Evolutionary conservation across 2,329 filamentous ascomycete genomes (phyloP).

Genomic region (Zalaria sp.): DNA sequence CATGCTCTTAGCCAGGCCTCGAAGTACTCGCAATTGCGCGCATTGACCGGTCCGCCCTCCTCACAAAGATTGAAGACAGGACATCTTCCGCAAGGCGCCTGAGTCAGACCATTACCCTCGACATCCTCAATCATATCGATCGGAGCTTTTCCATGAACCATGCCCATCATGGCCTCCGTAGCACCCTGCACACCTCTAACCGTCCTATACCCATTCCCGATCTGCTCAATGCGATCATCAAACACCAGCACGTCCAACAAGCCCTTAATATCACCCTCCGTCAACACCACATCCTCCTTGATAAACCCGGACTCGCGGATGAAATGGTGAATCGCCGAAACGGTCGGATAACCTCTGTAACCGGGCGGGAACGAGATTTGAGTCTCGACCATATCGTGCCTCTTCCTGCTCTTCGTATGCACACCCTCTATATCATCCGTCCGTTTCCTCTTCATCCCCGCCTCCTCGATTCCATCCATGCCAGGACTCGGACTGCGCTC

Average conservation of each 20-base stretch:
- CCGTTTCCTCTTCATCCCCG: constrained; percentile 21
- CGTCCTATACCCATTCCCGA: constrained; percentile 35
- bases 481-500: constrained; percentile 3
- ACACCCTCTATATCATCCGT: constrained; percentile 14
- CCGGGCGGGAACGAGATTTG: constrained; percentile 17
- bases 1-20: constrained; percentile 55
- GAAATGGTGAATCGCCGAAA: constrained; percentile 60
- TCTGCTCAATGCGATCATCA: constrained; percentile 67
- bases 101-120: constrained; percentile 62
- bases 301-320: constrained; percentile 58
- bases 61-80: constrained; percentile 89
- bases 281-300: constrained; percentile 41
- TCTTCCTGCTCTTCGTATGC: constrained; percentile 15
- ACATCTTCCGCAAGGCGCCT: constrained; percentile 80
- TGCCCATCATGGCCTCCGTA: constrained; percentile 8
- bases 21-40: constrained; percentile 85
- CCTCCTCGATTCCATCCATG: not conserved
- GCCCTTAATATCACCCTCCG: constrained; percentile 65
- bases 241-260: constrained; percentile 79
- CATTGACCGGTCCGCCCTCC: constrained; percentile 79
- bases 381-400: constrained; percentile 8
- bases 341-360: constrained; percentile 59
- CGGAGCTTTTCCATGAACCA: constrained; percentile 5
- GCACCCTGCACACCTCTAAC: constrained; percentile 18
- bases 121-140: constrained; percentile 26